Evolutionary conservation across 2,329 filamentous ascomycete species (phyloP).

Genomic region (Diplodia seriata): DNA sequence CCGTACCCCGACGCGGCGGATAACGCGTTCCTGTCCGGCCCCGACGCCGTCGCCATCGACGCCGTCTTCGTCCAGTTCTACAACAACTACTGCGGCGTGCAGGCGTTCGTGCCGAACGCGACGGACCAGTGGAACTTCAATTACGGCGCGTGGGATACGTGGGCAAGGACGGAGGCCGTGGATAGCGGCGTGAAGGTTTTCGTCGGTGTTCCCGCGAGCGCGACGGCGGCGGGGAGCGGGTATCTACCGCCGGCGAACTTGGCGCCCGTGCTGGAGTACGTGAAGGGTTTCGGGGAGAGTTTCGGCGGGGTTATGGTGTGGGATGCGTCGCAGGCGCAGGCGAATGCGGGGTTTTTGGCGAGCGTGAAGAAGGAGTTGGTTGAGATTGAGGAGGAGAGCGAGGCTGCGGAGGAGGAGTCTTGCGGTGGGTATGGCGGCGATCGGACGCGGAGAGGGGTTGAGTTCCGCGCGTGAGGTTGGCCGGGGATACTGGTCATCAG

Average conservation of each 20-base stretch:
- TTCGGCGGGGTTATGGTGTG: conserved; percentile 75
- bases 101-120: conserved; percentile 57
- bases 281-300: conserved; percentile 56
- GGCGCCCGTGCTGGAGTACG: conserved; percentile 60
- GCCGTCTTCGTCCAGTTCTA: conserved; percentile 71
- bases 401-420: neutral
- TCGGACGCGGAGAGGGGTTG: neutral
- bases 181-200: conserved; percentile 67
- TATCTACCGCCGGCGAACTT: conserved; percentile 61
- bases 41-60: conserved; percentile 61
- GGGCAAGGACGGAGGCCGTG: no score
- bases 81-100: conserved; percentile 70
- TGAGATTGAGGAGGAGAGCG: neutral
- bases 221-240: conserved; percentile 63
- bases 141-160: conserved; percentile 70
- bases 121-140: conserved; percentile 64
- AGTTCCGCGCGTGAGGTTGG: no score
- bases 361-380: conserved; percentile 35
- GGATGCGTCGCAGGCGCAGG: conserved; percentile 56
- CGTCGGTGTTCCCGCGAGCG: no score
- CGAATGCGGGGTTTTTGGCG: conserved; percentile 41
- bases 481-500: neutral
- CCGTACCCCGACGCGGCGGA: conserved; percentile 68
- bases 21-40: conserved; percentile 61
- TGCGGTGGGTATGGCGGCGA: neutral